Evolutionary conservation across 2,329 filamentous ascomycete genomes (phyloP).

Genomic region (Fusarium coffeatum): DNA sequence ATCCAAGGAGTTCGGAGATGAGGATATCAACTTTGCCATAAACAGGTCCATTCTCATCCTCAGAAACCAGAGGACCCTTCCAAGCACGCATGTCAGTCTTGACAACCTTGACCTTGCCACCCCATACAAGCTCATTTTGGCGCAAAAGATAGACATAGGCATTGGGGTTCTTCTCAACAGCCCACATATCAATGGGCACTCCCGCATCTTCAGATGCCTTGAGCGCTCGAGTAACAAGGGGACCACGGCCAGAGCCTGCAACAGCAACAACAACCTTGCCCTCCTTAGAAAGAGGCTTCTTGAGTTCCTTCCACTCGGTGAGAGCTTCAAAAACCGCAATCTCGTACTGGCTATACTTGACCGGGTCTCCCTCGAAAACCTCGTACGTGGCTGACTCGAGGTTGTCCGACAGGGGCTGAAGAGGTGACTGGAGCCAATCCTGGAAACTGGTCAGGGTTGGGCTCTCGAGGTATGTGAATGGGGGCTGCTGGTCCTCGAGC

Average conservation of each 20-base stretch:
- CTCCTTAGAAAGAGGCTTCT: constrained; percentile 77
- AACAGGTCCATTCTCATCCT: constrained; percentile 58
- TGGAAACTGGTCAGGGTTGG: constrained; percentile 73
- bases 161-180: constrained; percentile 97
- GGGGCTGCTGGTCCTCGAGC: constrained; percentile 83
- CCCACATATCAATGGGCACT: constrained; percentile 87
- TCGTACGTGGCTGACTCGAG: constrained; percentile 98
- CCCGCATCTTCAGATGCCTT: constrained; percentile 81
- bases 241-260: constrained; percentile 91
- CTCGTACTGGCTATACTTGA: constrained; percentile 98
- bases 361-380: constrained; percentile 96
- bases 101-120: constrained; percentile 82
- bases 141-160: constrained; percentile 92
- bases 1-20: constrained; percentile 92
- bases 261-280: constrained; percentile 87
- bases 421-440: constrained; percentile 93
- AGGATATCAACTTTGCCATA: constrained; percentile 86
- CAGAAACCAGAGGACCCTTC: constrained; percentile 77
- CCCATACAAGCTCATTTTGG: constrained; percentile 87
- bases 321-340: constrained; percentile 83
- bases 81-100: constrained; percentile 98
- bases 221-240: constrained; percentile 87
- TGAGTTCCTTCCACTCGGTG: constrained; percentile 78
- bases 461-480: constrained; percentile 64
- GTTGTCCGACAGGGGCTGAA: constrained; percentile 96